These are phyloP conservation scores for Zygosaccharomyces bisporus DNA, from an alignment of 805 yeast genomes.

Conservation along the genomic window DNA sequence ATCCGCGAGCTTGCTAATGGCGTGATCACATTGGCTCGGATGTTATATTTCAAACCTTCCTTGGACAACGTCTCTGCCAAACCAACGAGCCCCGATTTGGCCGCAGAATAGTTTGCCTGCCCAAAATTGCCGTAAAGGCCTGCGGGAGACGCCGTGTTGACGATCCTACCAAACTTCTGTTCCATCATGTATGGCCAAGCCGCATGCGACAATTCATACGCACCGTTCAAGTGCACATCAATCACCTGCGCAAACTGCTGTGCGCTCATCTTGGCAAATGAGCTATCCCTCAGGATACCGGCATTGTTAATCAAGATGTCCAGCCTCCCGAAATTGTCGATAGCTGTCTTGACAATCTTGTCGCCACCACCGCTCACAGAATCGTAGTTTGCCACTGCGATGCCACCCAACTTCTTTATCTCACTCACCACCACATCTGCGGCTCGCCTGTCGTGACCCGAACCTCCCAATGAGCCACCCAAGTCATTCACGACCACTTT, in stretches of 20 bases:
- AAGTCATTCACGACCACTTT: slow-evolving; percentile 92
- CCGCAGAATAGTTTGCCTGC: slow-evolving; percentile 92
- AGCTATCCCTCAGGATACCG: slow-evolving; percentile 85
- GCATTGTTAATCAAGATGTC: slow-evolving; percentile 91
- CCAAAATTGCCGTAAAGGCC: slow-evolving; percentile 97
- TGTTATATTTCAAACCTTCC: slow-evolving; percentile 85
- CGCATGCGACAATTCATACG: slow-evolving; percentile 76
- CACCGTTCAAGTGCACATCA: slow-evolving; percentile 87
- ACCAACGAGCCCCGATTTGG: slow-evolving; percentile 85
- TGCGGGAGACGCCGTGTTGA: slow-evolving; percentile 96
- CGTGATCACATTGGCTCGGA: slow-evolving; percentile 81
- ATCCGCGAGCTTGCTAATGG: slow-evolving; percentile 94
- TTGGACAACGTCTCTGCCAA: slow-evolving; percentile 91
- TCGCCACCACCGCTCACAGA: slow-evolving; percentile 81
- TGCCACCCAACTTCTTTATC: slow-evolving; percentile 67
- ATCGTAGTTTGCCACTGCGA: slow-evolving; percentile 91
- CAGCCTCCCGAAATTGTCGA: slow-evolving; percentile 81
- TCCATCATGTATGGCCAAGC: slow-evolving; percentile 89
- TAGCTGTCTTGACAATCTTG: slow-evolving; percentile 78
- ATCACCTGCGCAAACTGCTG: slow-evolving; percentile 74
- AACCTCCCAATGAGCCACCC: slow-evolving; percentile 78
- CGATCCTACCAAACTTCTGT: slow-evolving; percentile 82
- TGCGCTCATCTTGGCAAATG: slow-evolving; percentile 81
- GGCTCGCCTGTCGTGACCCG: slow-evolving; percentile 63
- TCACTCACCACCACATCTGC: slow-evolving; percentile 90